These are phyloP conservation scores for Bidens hawaiensis DNA, from an alignment of 140 eudicot genomes.

Conservation along the genomic window DNA sequence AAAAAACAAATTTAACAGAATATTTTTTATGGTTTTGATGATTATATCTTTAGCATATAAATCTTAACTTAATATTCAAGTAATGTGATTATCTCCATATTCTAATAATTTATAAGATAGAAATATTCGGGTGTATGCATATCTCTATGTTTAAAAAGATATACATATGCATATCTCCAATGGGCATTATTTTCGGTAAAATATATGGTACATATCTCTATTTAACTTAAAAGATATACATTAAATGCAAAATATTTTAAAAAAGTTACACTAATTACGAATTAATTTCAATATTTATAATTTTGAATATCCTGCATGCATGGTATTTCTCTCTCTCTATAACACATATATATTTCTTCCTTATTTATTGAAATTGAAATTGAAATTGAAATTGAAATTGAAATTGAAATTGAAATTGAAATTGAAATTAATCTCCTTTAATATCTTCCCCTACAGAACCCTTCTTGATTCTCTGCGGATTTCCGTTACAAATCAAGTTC, in stretches of 20 bases:
- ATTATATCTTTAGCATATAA: not conserved
- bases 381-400: no score
- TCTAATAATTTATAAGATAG: not conserved
- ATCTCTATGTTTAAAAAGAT: no score
- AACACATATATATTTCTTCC: conserved; percentile 3
- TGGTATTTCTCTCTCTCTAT: conserved; percentile 12
- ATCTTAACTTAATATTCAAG: not conserved
- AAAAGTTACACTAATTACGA: conserved; percentile 19
- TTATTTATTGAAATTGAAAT: not conserved
- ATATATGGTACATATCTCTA: conserved; percentile 4
- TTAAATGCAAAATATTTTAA: conserved; percentile 27
- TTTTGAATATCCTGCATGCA: conserved; percentile 26
- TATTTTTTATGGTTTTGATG: not conserved
- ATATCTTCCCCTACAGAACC: conserved; percentile 27
- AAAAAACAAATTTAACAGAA: not conserved
- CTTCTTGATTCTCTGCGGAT: conserved; percentile 18
- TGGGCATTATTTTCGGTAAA: not conserved
- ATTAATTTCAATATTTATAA: conserved; percentile 17
- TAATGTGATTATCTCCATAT: not conserved
- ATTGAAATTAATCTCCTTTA: no score
- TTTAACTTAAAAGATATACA: conserved; percentile 15
- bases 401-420: no score
- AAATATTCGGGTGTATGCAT: not conserved
- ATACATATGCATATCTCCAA: not conserved
- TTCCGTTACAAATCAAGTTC: conserved; percentile 28